Evolutionary conservation across 2,329 filamentous ascomycete species (phyloP), one percentile per base, ranked within the genome.

Genomic region (Fusarium devonianum): DNA sequence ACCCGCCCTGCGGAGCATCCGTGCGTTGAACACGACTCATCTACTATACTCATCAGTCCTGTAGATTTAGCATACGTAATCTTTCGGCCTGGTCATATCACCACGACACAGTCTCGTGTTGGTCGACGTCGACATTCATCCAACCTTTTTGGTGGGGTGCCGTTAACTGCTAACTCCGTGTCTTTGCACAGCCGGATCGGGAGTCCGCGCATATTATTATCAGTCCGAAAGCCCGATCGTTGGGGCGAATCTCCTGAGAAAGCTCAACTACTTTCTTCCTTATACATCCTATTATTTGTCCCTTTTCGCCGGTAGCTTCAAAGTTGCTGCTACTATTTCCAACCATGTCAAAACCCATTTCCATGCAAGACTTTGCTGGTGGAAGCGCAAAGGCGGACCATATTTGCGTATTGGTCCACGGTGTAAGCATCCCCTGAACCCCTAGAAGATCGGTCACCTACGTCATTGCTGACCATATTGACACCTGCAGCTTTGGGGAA

Each of bases 321-420:
- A 7, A 36, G 36, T 34, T 43, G 13, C 28, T 33, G n/a, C 17
- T 7, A 19, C 29, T 37, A 14, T 40, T 32, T 30, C 67, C 73
- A 18, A 50, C 16, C 51, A 64, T 64, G 62, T 48, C 56, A 16
- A 47, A 50, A 25, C 33, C 53, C 22, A 43, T 49, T 8, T 41
- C 18, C 12, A 37, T 58, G 7, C 44, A 53, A 38, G 60, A 65
- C 57, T 77, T 77, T 64, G 77, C 73, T 51, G 81, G 82, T 56
- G 80, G 80, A 57, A 78, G 72, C 64, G 42, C 67, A 33, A 73
- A 80, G 49, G 84, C 86, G 36, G 79, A 88, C 58, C 89, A 92
- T 69, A 82, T 93, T 54, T 88, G 86, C 65, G 87, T 93, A 30
- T 78, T 93, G 33, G 85, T 92, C 41, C 89, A 93, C 68, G 84